phyloP scores from a whole-genome alignment of 805 yeast species.

The Sungouiella blattae region DNA sequence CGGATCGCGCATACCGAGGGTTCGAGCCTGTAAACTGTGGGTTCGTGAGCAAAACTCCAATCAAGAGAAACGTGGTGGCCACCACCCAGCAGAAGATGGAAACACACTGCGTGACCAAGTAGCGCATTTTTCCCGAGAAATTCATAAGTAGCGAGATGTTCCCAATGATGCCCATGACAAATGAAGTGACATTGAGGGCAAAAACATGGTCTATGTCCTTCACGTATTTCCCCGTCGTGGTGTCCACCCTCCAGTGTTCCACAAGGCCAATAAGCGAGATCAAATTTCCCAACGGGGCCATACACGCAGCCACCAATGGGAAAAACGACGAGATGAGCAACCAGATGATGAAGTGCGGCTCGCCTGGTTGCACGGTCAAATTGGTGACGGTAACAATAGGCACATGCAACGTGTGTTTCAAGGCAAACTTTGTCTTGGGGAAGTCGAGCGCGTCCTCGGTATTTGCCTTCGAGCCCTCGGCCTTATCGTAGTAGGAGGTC shows the following conservation, averaged over 20 bases:
- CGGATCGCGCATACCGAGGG: slow-evolving; percentile 33
- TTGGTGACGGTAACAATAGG: slow-evolving; percentile 30
- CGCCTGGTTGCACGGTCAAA: slow-evolving; percentile 36
- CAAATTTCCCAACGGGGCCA: slow-evolving; percentile 77
- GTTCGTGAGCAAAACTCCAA: slow-evolving; percentile 42
- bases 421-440: slow-evolving; percentile 12
- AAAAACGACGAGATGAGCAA: slow-evolving; percentile 62
- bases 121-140: slow-evolving; percentile 56
- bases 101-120: slow-evolving; percentile 57
- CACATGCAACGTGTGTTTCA: slow-evolving; percentile 29
- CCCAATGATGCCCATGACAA: slow-evolving; percentile 63
- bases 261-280: slow-evolving; percentile 68
- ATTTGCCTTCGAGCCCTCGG: neutral
- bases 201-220: slow-evolving; percentile 34
- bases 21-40: slow-evolving; percentile 13
- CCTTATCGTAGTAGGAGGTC: slow-evolving; percentile 4
- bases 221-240: slow-evolving; percentile 18
- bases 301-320: slow-evolving; percentile 73
- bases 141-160: slow-evolving; percentile 69
- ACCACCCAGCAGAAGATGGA: slow-evolving; percentile 63
- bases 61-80: slow-evolving; percentile 54
- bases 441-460: slow-evolving; percentile 5
- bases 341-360: slow-evolving; percentile 47
- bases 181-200: slow-evolving; percentile 58
- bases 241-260: slow-evolving; percentile 57